These are phyloP conservation scores for Cichorium intybus DNA, from an alignment of 140 eudicot species.

Conservation along the genomic window DNA sequence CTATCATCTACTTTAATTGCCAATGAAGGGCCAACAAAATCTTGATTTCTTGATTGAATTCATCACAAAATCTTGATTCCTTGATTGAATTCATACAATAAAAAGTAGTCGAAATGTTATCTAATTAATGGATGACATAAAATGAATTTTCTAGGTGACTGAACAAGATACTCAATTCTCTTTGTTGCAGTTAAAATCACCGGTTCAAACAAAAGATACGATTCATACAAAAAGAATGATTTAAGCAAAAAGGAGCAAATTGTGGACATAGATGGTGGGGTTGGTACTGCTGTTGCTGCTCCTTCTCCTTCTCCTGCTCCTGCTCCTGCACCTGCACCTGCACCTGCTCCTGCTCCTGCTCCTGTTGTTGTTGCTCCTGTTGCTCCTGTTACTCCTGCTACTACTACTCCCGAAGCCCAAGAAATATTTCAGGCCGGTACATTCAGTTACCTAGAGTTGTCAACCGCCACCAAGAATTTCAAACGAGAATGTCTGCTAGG, in stretches of 20 bases:
- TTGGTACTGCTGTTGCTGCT: background rate
- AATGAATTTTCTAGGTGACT: background rate
- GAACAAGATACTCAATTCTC: background rate
- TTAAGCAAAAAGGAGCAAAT: conserved; percentile 1
- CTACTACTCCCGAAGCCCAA: background rate
- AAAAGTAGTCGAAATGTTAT: background rate
- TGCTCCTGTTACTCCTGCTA: background rate
- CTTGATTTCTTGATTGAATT: conserved; percentile 9
- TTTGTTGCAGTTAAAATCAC: conserved; percentile 14
- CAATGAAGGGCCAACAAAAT: background rate
- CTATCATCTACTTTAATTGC: background rate
- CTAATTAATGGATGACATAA: background rate
- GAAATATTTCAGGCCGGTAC: conserved; percentile 16
- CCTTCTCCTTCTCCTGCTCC: background rate
- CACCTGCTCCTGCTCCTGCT: background rate
- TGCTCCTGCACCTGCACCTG: background rate
- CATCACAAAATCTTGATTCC: conserved; percentile 1
- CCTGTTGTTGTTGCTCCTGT: background rate
- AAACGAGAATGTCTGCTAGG: conserved; percentile 56
- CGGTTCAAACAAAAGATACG: conserved; percentile 2
- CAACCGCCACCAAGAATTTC: conserved; percentile 65
- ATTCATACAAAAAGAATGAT: background rate
- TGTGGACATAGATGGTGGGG: background rate
- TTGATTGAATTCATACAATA: background rate
- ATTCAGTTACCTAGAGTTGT: conserved; percentile 56